Evolutionary conservation across 2,329 filamentous ascomycete genomes (phyloP), one percentile per base, ranked within the genome.

Genomic region (Nothomitra cinnamomea): DNA sequence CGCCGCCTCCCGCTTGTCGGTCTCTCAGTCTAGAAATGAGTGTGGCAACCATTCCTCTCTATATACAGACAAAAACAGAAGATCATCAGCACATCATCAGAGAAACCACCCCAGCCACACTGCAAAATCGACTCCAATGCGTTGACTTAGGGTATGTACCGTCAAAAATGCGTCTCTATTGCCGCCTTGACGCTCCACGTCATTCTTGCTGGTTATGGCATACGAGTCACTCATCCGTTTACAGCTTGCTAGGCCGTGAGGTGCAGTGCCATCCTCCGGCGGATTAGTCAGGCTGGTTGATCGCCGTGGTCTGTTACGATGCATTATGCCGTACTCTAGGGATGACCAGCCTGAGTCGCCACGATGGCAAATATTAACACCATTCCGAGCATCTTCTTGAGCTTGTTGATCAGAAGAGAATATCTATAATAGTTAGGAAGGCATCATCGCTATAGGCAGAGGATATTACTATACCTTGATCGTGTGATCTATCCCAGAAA

Each of bases 401-500:
- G 77, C 74, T 35, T 71, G 70, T 45, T 68, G 70, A 59, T 83
- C 80, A 0, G 78, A 70, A 0, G 76, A 80, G 65, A 83, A 84
- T 53, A 84, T 78, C 61, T 48, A 15, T 15, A 48, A 28, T 28
- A 15, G 21, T 48, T 28, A 48, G 43, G 25, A 28, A 28, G 5
- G 4, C 13, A 3, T 28, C 28, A 28, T 32, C n/a, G n/a, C n/a
- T n/a, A n/a, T n/a, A n/a, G 13, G 25, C 4, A 13, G 28, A 15
- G 13, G n/a, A 32, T 22, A 21, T 4, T 41, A 10, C 12, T n/a
- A 49, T 49, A 28, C 45, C 45, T 84, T 83, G 66, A 84, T 76
- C 0, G 79, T 83, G 59, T 78, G 74, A 58, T 83, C 80, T 55
- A 84, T 84, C 19, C 80, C 80, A 2, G 77, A 80, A 28, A 78